Evolutionary conservation across 495 filamentous ascomycete species (phyloP), one percentile per base, ranked within the genome.

Genomic region (Aspergillus indologenus): DNA sequence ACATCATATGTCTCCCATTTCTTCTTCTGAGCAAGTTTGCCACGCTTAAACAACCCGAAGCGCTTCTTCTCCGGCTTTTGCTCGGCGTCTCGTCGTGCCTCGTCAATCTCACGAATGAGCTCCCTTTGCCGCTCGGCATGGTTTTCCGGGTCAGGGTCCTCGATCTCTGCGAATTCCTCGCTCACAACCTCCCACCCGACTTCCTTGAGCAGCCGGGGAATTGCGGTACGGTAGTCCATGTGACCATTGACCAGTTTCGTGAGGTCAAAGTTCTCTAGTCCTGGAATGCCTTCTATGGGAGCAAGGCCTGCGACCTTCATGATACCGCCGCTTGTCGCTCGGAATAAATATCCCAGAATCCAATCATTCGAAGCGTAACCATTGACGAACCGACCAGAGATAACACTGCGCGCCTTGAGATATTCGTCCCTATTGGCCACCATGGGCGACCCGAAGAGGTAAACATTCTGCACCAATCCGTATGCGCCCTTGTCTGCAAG

Each of bases 291-390:
- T 42, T 92, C 86, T 22, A 99, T 79, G 8, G 88, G 80, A 4
- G 86, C 91, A 6, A 99, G 83, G n/a, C 94, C 94, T 5, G 92
- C 92, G 0, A 99, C 85, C 18, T 88, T 88, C 73, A 89, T 86
- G 68, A 99, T 92, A 51, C 94, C 95, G 55, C 94, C 94, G 62
- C 85, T 87, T 18, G 94, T 99, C 7, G 96, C 85, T 11, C 94
- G 90, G 80, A 99, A 99, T 6, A 99, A 83, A 65, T 99, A 99
- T 5, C 94, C 92, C 29, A 99, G 72, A 66, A 99, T 98, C 94
- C 95, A 99, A 71, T 99, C 94, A 66, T 93, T 96, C 19, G 82
- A 88, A 45, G 93, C 87, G 73, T 95, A 98, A 6, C 92, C 94
- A 68, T 96, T 99, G 50, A 99, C 87, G 62, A 96, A 97, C 40